Base-by-base conservation (phyloP, 768 basidiomycete genomes). In the Trametes cingulata region DNA sequence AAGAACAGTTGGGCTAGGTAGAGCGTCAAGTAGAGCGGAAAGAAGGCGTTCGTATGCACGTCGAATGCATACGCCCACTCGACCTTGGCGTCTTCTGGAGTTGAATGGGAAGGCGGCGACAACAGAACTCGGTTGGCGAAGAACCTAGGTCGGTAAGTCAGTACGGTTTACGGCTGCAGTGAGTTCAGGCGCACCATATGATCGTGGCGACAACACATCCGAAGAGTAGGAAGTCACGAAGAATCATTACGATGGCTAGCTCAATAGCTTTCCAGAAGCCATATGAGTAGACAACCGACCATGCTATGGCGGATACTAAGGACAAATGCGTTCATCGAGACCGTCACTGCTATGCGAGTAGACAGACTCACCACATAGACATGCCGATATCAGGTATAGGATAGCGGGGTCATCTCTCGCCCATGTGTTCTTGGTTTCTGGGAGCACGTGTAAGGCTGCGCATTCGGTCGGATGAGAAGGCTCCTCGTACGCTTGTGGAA, bases 341-440 rank as follows among this genome's bases (percentile, higher is more conserved):
- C 22, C 17, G 47, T n/a, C 9, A 36, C 42, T 7, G 33, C 8
- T 10, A 20, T 13, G 33, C 8, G n/a, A 13, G 3, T 8, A 13
- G 17, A 17, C 19, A 5, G 13, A 75, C 82, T 52, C 64, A 93
- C 94, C 85, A 52, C 79, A 80, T 20, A 95, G 82, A 72, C 87
- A 93, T 43, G 83, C 88, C 49, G 84, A 82, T 43, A 98, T 87
- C 49, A 98, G 83, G 27, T 98, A 81, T 25, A 98, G 81, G 64
- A 97, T 94, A 25, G 96, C 96, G 20, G 96, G 96, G 71, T 98
- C 96, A 73, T 98, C 96, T 72, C 96, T 80, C 19, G 95, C 94
- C 95, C 95, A 98, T 15, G 91, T 93, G 72, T 98, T 97, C 80
- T 97, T 98, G 19, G 95, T 98, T 79, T 98, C 94, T 91, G 75